These are phyloP conservation scores for Pugionium dolabratum DNA, from an alignment of 345 rosid species.

Conservation along the genomic window DNA sequence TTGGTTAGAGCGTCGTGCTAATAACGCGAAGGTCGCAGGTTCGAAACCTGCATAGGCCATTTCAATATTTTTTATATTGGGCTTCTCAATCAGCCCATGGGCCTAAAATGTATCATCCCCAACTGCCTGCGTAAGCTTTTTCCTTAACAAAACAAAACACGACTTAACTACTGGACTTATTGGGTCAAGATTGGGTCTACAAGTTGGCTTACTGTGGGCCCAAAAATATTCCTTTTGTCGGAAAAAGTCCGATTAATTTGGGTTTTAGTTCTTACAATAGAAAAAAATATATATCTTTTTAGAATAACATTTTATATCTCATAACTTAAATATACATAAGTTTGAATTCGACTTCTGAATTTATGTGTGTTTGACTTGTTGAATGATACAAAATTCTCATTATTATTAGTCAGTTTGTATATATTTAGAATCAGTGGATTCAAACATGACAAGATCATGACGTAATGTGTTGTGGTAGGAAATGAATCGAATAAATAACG, in stretches of 20 bases:
- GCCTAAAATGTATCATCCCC: neutral
- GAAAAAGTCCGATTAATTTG: no score
- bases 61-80: neutral
- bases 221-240: no score
- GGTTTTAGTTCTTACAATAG: no score
- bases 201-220: neutral
- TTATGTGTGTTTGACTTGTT: no score
- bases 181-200: constrained; percentile 1
- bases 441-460: constrained; percentile 32
- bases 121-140: no score
- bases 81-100: constrained; percentile 11
- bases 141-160: no score
- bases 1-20: constrained; percentile 95
- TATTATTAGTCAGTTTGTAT: no score
- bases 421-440: neutral
- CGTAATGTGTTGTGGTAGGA: constrained; percentile 36
- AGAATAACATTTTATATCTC: no score
- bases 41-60: constrained; percentile 42
- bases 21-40: constrained; percentile 83
- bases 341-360: no score
- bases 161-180: neutral
- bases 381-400: no score
- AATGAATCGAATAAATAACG: constrained; percentile 34
- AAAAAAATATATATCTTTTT: no score
- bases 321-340: no score